These are phyloP conservation scores for Pilaira anomala DNA, from an alignment of 192 early-diverging fungal genomes.

Conservation along the genomic window DNA sequence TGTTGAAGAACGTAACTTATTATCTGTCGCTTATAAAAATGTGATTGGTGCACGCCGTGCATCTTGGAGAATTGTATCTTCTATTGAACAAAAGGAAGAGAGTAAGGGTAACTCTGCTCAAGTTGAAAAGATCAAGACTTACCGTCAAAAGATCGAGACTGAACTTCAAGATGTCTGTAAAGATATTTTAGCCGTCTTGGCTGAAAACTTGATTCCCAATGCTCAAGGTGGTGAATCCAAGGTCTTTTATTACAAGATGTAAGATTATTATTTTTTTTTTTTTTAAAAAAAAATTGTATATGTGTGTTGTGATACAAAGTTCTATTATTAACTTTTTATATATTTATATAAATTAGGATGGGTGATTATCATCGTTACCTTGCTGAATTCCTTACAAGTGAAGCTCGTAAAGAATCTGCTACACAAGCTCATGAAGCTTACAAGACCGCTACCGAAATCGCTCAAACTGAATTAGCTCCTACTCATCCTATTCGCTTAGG, in stretches of 20 bases:
- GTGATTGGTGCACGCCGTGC: constrained; percentile 99
- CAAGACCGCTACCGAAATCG: constrained; percentile 93
- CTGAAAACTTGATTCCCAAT: constrained; percentile 85
- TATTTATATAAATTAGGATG: constrained; percentile 63
- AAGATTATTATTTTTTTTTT: constrained; percentile 22
- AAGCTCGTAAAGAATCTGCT: constrained; percentile 80
- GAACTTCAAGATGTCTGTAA: constrained; percentile 95
- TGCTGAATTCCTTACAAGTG: constrained; percentile 92
- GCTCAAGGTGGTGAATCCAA: constrained; percentile 96
- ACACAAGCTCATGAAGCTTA: constrained; percentile 88
- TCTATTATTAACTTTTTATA: constrained; percentile 16
- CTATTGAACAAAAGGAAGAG: constrained; percentile 99
- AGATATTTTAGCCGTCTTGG: constrained; percentile 91
- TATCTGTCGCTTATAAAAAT: constrained; percentile 99
- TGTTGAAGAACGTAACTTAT: constrained; percentile 97
- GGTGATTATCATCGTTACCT: constrained; percentile 99
- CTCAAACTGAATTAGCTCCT: constrained; percentile 88
- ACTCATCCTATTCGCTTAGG: constrained; percentile 99
- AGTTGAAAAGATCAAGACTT: constrained; percentile 90
- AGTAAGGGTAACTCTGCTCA: constrained; percentile 87
- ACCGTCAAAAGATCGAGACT: constrained; percentile 91
- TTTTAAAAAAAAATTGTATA: not conserved
- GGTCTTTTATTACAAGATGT: constrained; percentile 99
- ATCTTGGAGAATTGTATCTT: constrained; percentile 98
- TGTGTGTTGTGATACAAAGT: not conserved